Base-by-base conservation (phyloP, 768 basidiomycete species). In the Rhizopogon sp. region DNA sequence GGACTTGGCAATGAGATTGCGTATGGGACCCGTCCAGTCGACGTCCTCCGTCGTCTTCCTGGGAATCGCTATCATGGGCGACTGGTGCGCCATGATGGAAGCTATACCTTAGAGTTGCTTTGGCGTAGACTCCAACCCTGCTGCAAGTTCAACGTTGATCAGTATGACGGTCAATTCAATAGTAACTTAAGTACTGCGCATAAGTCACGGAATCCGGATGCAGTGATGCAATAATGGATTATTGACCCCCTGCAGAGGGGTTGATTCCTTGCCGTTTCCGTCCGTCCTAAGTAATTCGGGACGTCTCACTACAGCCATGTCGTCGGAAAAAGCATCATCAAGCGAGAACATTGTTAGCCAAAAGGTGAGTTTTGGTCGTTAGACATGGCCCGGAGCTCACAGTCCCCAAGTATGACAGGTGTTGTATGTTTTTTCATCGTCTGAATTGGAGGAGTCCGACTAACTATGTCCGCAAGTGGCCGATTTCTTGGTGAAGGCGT, bases 11-110 rank as follows among this genome's bases (percentile, higher is more conserved):
- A 99, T 95, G 43, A 93, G 77, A 60, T 76, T 83, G 31, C 88
- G 83, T 58, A 98, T 90, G 2, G 93, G 90, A 0, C 81, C 80
- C 1, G 94, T 89, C 90, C 95, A 98, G 75, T 99, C 97, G 28
- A 96, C 94, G 62, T 98, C 96, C 14, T 93, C 88, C 0, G 97
- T 97, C n/a, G 81, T 76, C 79, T 99, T 99, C 76, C 80, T 88
- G 0, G 96, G 95, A 39, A 98, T 91, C 11, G 92, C 82, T 58
- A 96, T 87, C 81, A 92, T 88, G 11, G 93, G 93, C 44, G 89
- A 86, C 71, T 92, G 88, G 69, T 83, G 78, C 45, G 87, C 81
- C 86, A 89, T 89, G 28, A 56, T 52, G 33, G 42, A 22, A 8
- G 13, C 4, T 54, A 17, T 22, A 22, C 14, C 33, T 35, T 35